Evolutionary conservation across 1,284 basidiomycete genomes (phyloP).

Genomic region (Xanthoconium separans): DNA sequence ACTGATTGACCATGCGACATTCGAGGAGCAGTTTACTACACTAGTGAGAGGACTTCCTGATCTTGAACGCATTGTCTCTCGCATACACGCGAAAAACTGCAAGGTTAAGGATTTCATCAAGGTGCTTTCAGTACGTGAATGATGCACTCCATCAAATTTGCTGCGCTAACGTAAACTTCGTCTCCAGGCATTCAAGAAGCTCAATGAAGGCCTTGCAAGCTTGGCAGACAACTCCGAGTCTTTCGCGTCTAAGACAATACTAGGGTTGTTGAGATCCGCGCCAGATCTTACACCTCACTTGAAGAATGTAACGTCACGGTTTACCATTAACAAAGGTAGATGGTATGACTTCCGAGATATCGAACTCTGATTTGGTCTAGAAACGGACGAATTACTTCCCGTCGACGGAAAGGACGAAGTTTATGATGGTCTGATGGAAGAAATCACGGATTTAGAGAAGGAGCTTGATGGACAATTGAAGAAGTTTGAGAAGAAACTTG

Average conservation of each 20-base stretch:
- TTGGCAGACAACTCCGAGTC: conserved; percentile 65
- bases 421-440: conserved; percentile 75
- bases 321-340: conserved; percentile 58
- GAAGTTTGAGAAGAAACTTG: conserved; percentile 57
- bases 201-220: conserved; percentile 66
- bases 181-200: conserved; percentile 68
- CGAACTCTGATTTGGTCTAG: conserved; percentile 33
- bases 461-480: conserved; percentile 67
- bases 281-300: conserved; percentile 76
- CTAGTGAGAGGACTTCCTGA: conserved; percentile 85
- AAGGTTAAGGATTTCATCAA: conserved; percentile 84
- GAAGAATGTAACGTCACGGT: conserved; percentile 75
- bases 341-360: conserved; percentile 7
- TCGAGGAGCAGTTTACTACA: conserved; percentile 72
- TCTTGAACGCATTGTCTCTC: conserved; percentile 89
- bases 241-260: conserved; percentile 76
- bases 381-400: conserved; percentile 69
- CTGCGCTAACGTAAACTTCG: conserved; percentile 4
- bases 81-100: conserved; percentile 90
- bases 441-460: conserved; percentile 68
- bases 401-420: conserved; percentile 79
- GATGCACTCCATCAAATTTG: neutral
- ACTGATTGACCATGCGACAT: conserved; percentile 74
- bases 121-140: conserved; percentile 63
- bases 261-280: conserved; percentile 73